These are phyloP conservation scores for Lactuca sativa DNA, from an alignment of 129 eudicot genomes.

Conservation along the genomic window DNA sequence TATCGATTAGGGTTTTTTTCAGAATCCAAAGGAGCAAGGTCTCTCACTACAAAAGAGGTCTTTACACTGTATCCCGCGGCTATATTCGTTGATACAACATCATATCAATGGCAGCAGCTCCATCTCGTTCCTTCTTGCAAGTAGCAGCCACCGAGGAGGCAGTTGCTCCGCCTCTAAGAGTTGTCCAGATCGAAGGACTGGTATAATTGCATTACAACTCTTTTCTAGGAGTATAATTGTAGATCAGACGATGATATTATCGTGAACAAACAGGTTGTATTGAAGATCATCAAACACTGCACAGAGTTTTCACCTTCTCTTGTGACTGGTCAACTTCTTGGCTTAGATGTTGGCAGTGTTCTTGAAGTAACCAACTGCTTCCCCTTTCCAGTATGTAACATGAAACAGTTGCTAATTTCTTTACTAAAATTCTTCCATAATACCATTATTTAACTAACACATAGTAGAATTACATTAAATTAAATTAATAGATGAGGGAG, in stretches of 20 bases:
- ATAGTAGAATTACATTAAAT: neutral
- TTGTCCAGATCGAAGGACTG: constrained; percentile 98
- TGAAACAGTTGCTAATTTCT: neutral
- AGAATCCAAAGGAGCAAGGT: constrained; percentile 9
- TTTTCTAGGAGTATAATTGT: neutral
- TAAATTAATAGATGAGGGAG: constrained; percentile 58
- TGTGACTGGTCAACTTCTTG: constrained; percentile 96
- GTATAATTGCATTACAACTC: constrained; percentile 30
- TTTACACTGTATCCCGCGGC: constrained; percentile 13
- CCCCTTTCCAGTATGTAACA: constrained; percentile 81
- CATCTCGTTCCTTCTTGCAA: constrained; percentile 85
- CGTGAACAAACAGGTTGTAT: constrained; percentile 71
- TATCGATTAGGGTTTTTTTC: constrained; percentile 24
- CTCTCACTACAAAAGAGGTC: constrained; percentile 24
- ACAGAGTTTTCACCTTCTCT: constrained; percentile 86
- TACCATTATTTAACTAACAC: neutral
- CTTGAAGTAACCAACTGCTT: constrained; percentile 99
- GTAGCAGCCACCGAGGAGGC: constrained; percentile 87
- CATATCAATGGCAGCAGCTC: constrained; percentile 34
- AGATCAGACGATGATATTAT: neutral
- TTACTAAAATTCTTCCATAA: neutral
- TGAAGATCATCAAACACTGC: constrained; percentile 97
- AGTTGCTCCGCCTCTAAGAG: constrained; percentile 73
- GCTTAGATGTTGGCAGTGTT: constrained; percentile 97
- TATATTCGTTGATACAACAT: constrained; percentile 10